These are phyloP conservation scores for Backusella australiensis DNA, from an alignment of 192 early-diverging fungal genomes.

Conservation along the genomic window DNA sequence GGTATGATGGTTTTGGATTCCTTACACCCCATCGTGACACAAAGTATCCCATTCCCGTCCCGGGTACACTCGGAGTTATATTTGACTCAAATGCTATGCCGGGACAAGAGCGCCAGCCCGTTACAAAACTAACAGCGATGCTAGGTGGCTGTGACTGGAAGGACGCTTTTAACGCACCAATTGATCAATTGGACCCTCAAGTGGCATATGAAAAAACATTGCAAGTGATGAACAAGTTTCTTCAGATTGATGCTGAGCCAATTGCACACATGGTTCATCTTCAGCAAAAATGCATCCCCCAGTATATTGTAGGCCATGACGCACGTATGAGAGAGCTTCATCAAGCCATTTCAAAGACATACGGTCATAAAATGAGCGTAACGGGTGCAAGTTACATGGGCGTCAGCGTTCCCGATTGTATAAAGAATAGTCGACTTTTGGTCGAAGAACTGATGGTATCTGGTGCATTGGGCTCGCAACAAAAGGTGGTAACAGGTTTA, in stretches of 20 bases:
- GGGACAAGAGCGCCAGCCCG: constrained; percentile 52
- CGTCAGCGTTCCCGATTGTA: constrained; percentile 82
- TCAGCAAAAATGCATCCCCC: constrained; percentile 79
- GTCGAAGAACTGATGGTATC: constrained; percentile 50
- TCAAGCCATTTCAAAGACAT: constrained; percentile 43
- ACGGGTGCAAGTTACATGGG: constrained; percentile 84
- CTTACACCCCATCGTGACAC: constrained; percentile 66
- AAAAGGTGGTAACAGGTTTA: constrained; percentile 33
- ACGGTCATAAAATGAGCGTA: constrained; percentile 64
- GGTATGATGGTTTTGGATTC: constrained; percentile 80
- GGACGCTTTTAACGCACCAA: constrained; percentile 41
- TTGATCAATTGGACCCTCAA: constrained; percentile 19
- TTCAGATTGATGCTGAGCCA: constrained; percentile 53
- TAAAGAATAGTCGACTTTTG: constrained; percentile 65
- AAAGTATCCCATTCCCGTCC: constrained; percentile 8
- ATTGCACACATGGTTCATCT: constrained; percentile 53
- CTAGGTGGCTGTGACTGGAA: constrained; percentile 81
- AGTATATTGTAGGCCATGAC: constrained; percentile 85
- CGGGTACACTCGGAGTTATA: constrained; percentile 71
- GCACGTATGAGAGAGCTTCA: constrained; percentile 66
- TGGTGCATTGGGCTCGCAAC: constrained; percentile 37
- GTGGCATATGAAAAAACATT: constrained; percentile 44
- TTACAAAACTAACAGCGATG: constrained; percentile 79
- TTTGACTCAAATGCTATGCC: constrained; percentile 84
- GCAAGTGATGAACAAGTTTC: constrained; percentile 55